A percentile compares a stretch with the other conserved stretches of the same genome.
phyloP scores from a whole-genome alignment of 1,284 basidiomycete genomes.

The Violaceomyces palustris region DNA sequence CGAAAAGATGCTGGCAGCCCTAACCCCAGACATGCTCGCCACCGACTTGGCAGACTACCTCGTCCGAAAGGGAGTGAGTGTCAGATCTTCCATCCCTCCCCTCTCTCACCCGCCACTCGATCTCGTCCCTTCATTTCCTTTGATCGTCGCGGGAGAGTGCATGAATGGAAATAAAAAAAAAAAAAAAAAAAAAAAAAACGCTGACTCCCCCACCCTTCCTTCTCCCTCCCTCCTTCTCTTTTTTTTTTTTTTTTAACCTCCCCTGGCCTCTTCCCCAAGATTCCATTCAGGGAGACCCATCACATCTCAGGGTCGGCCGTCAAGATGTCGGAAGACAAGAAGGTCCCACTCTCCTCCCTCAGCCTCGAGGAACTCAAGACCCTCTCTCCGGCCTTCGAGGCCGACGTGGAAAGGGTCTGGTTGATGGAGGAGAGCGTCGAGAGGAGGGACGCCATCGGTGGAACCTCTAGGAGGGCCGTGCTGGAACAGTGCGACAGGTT shows the following conservation, averaged over 20 bases:
- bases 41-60: slow-evolving; percentile 97
- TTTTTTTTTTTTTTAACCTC: no score
- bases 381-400: slow-evolving; percentile 71
- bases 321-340: slow-evolving; percentile 78
- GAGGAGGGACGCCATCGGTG: slow-evolving; percentile 83
- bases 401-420: slow-evolving; percentile 63
- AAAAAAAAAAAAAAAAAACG: no score
- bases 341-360: slow-evolving; percentile 75
- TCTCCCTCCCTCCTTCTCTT: no score
- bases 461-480: slow-evolving; percentile 77
- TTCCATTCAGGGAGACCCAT: slow-evolving; percentile 95
- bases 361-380: slow-evolving; percentile 71
- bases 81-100: slow-evolving; percentile 2
- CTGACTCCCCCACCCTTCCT: no score
- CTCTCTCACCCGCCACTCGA: slow-evolving; percentile 1
- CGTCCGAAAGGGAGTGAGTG: slow-evolving; percentile 86
- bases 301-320: slow-evolving; percentile 95
- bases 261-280: slow-evolving; percentile 15
- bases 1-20: slow-evolving; percentile 78
- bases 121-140: no score
- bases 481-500: slow-evolving; percentile 63
- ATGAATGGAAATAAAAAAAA: no score
- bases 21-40: slow-evolving; percentile 94
- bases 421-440: slow-evolving; percentile 68
- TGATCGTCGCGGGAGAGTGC: no score